Evolutionary conservation across 495 filamentous ascomycete species (phyloP).

Genomic region (Penicillium daleae): DNA sequence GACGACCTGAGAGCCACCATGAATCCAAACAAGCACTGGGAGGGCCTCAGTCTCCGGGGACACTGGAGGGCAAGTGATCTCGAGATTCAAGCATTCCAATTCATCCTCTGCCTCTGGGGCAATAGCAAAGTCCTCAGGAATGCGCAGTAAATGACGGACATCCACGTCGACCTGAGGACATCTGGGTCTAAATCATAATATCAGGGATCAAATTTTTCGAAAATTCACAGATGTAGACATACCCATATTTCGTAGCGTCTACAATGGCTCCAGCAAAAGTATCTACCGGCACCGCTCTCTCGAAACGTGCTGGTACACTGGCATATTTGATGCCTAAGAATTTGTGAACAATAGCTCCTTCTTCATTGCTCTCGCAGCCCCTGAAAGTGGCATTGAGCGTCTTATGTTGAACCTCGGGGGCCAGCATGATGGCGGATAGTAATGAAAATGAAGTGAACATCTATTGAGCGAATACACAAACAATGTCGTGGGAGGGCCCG

Average conservation of each 20-base stretch:
- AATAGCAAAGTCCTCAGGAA: slow-evolving; percentile 41
- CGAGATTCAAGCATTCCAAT: slow-evolving; percentile 50
- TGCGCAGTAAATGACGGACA: slow-evolving; percentile 43
- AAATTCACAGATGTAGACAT: not conserved
- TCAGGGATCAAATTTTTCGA: not conserved
- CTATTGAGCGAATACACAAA: not conserved
- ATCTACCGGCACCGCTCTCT: slow-evolving; percentile 33
- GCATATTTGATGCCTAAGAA: slow-evolving; percentile 46
- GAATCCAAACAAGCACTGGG: slow-evolving; percentile 50
- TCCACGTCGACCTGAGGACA: slow-evolving; percentile 44
- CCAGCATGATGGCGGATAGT: slow-evolving; percentile 29
- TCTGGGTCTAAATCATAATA: slow-evolving; percentile 31
- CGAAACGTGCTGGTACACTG: slow-evolving; percentile 41
- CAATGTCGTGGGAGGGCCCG: not conserved
- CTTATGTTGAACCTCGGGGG: slow-evolving; percentile 31
- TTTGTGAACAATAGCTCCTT: slow-evolving; percentile 30
- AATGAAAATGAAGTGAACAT: slow-evolving; percentile 3
- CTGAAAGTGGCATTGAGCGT: slow-evolving; percentile 38
- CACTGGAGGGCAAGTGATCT: slow-evolving; percentile 41
- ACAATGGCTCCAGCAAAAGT: slow-evolving; percentile 32
- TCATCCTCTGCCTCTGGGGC: slow-evolving; percentile 42
- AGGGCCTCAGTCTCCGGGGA: slow-evolving; percentile 16
- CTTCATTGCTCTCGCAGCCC: slow-evolving; percentile 25
- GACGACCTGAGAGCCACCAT: slow-evolving; percentile 48
- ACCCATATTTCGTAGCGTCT: slow-evolving; percentile 44